Evolutionary conservation across 331 rosid species (phyloP).

Genomic region (Stylosanthes scabra): DNA sequence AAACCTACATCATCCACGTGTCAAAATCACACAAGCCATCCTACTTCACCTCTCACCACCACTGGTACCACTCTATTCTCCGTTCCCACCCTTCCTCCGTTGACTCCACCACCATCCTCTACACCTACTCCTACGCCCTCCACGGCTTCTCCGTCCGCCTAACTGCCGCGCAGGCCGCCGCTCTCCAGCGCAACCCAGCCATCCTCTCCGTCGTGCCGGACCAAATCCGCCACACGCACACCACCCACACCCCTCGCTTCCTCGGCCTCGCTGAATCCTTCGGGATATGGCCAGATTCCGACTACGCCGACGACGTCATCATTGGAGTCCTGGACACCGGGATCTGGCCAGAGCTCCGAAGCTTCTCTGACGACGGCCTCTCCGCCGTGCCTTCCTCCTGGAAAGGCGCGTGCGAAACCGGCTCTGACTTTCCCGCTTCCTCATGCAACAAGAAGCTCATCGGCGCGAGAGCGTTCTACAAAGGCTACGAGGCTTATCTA

Average conservation of each 20-base stretch:
- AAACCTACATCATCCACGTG: constrained; percentile 80
- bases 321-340: constrained; percentile 86
- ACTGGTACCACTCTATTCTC: constrained; percentile 77
- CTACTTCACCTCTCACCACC: constrained; percentile 58
- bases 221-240: constrained; percentile 73
- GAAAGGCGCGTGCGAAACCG: constrained; percentile 67
- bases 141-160: constrained; percentile 82
- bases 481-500: constrained; percentile 61
- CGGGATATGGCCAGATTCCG: constrained; percentile 69
- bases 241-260: constrained; percentile 74
- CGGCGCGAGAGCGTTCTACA: constrained; percentile 71
- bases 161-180: constrained; percentile 55
- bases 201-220: constrained; percentile 71
- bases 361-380: constrained; percentile 63
- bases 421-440: constrained; percentile 55
- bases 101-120: constrained; percentile 62
- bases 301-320: constrained; percentile 69
- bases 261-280: constrained; percentile 64
- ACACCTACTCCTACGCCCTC: constrained; percentile 61
- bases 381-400: constrained; percentile 57
- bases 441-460: constrained; percentile 74
- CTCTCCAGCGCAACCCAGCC: constrained; percentile 45
- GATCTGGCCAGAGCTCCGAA: constrained; percentile 77
- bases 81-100: constrained; percentile 70
- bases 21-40: constrained; percentile 59